Percentiles rank a stretch among this genome's conserved stretches.
Conservation (phyloP, 2,329 filamentous ascomycete genomes). For the Ceratocystis cacaofunesta region DNA sequence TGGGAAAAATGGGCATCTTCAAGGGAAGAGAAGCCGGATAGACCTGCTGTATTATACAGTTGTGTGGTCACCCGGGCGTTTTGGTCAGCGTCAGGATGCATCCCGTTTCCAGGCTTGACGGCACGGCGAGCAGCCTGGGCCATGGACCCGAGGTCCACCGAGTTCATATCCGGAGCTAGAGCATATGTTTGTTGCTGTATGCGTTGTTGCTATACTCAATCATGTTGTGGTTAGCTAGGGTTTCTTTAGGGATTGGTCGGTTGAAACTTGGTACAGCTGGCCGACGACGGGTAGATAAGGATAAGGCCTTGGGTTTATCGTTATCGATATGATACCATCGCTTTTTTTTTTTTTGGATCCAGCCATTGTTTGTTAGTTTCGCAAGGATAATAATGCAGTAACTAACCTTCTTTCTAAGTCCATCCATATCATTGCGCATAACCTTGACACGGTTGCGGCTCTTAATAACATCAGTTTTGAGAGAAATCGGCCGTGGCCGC, state of each 20-base stretch:
- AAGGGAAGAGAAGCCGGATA: slow-evolving; percentile 68
- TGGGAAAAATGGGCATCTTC: slow-evolving; percentile 54
- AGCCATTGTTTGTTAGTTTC: slow-evolving; percentile 3
- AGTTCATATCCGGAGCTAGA: slow-evolving; percentile 14
- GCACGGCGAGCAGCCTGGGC: slow-evolving; percentile 14
- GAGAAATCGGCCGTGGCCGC: slow-evolving; percentile 77
- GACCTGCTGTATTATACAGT: slow-evolving; percentile 51
- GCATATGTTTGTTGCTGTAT: slow-evolving; percentile 15
- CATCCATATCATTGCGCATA: slow-evolving; percentile 51
- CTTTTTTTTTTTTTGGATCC: background rate
- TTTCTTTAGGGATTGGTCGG: background rate
- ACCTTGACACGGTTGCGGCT: slow-evolving; percentile 97
- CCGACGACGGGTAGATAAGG: background rate
- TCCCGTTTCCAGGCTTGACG: slow-evolving; percentile 11
- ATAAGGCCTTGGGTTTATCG: slow-evolving; percentile 10
- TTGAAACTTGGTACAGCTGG: background rate
- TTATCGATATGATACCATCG: slow-evolving; percentile 7
- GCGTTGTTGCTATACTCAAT: slow-evolving; percentile 11
- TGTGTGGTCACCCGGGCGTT: slow-evolving; percentile 2
- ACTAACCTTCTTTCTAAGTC: slow-evolving; percentile 49
- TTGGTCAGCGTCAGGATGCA: slow-evolving; percentile 7
- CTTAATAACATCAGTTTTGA: slow-evolving; percentile 99
- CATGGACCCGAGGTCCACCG: slow-evolving; percentile 13
- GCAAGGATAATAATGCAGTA: background rate
- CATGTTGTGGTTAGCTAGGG: background rate